Base-by-base conservation (phyloP, 345 rosid species). In the Hibiscus tridactylites region DNA sequence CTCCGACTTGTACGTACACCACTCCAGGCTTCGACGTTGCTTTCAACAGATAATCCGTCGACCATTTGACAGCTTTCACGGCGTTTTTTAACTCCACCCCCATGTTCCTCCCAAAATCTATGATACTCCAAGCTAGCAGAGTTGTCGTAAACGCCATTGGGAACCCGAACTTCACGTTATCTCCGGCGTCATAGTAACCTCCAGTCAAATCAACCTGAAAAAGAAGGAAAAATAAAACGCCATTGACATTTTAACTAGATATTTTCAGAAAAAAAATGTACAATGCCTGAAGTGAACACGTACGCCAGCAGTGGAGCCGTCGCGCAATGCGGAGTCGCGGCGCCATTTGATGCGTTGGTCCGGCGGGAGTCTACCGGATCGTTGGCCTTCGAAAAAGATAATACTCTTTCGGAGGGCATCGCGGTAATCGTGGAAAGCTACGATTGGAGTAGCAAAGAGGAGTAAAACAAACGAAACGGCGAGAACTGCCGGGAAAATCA, bases 71-170 rank as follows among this genome's bases (percentile, higher is more conserved):
- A 1, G 96, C 92, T 72, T 81, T 82, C 64, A 87, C 87, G 70
- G 98, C 92, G 75, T 80, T 75, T 65, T 64, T 76, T 1, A 84
- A 80, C 90, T 94, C 96, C 10, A 85, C 83, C 17, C 93, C 93
- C 98, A 94, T 94, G 26, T 80, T 86, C 73, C 53, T 83, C 2
- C 96, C 97, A 77, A 94, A 94, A 71, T 94, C 98, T 44, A 94
- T 88, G 12, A 92, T 79, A 75, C 97, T 94, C 97, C 98, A 94
- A 1, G 98, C 74, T 42, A 94, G 77, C 88, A 94, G 73, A 29
- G 97, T 91, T 42, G 96, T 83, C 12, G 97, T 91, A 77, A 91
- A 94, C n/a, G 98, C 97, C 97, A 94, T 92, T 5, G 98, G 98
- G 57, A 94, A 89, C 0, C 98, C 98, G 62, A 94, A 94, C 83